A percentile compares a stretch with the other conserved stretches of the same genome.
Evolutionary conservation across 768 basidiomycete species (phyloP).

Genomic region (Macrolepiota fuliginosa): DNA sequence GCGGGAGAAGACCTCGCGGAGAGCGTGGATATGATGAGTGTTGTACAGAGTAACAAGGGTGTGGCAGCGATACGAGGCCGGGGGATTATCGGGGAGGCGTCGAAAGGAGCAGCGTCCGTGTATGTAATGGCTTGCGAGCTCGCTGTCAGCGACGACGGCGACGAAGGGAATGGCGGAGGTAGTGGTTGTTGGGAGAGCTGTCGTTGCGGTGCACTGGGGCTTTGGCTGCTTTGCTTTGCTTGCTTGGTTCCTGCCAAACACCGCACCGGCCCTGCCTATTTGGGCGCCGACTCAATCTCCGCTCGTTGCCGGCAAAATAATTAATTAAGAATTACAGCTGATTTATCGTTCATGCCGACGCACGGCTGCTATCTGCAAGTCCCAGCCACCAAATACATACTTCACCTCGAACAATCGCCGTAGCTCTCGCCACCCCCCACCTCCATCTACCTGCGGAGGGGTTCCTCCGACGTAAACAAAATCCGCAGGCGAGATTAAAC

Average conservation of each 20-base stretch:
- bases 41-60: background rate
- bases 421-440: conserved; percentile 80
- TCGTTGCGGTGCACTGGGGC: conserved; percentile 12
- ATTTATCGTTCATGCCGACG: conserved; percentile 52
- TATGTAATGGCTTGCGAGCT: background rate
- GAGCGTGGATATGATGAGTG: background rate
- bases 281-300: conserved; percentile 22
- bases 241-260: conserved; percentile 14
- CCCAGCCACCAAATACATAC: conserved; percentile 81
- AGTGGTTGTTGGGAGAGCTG: conserved; percentile 11
- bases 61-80: conserved; percentile 3
- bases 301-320: conserved; percentile 21
- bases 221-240: conserved; percentile 11
- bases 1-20: background rate
- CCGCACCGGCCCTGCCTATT: conserved; percentile 9
- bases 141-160: conserved; percentile 3
- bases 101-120: background rate
- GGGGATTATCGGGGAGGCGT: background rate
- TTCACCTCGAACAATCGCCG: conserved; percentile 78
- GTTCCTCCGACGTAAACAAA: conserved; percentile 80
- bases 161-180: background rate
- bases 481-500: conserved; percentile 86
- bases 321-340: conserved; percentile 12
- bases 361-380: conserved; percentile 84
- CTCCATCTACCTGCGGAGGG: conserved; percentile 48